Evolutionary conservation across 1,284 basidiomycete species (phyloP), one percentile per base, ranked within the genome.

Genomic region (Malassezia vespertilionis): DNA sequence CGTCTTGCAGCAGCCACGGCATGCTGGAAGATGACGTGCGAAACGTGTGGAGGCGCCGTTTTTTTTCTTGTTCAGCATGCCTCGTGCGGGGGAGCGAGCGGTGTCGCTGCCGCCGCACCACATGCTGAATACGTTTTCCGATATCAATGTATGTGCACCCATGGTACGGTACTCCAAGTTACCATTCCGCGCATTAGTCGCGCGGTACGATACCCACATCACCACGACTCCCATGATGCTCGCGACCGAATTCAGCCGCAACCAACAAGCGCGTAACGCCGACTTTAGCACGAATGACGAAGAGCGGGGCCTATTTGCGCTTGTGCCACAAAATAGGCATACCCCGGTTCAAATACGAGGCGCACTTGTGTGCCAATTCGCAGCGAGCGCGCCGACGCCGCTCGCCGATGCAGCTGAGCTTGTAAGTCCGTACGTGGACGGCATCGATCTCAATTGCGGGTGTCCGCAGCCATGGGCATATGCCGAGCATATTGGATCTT

Each of bases 171-270:
- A 78, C 56, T 77, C 76, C 28, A 80, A 79, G 61, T 69, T 79
- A 0, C 76, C 77, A 2, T 80, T 79, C 59, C 73, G 79, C 6
- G 74, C 77, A 42, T 72, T 79, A 1, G 75, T 76, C 4, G 75
- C 77, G 1, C 71, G 74, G 24, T 79, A 79, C 65, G 74, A 79
- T 40, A 76, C 75, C 4, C 78, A 79, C 52, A 76, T 80, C 45
- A 79, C 77, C 2, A 74, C 76, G 43, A 79, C 78, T 14, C 79
- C 79, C 1, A 80, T 80, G 79, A 79, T 79, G 23, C 73, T 80
- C 38, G 76, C 71, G 12, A 56, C 60, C 39, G 77, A 80, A 60
- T 80, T 79, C 60, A 75, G 75, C 26, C 72, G 78, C 12, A 76
- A 76, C 4, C 72, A 75, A 41, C 72, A 72, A 4, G 78, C 78